phyloP scores from a whole-genome alignment of 1,284 basidiomycete species.

The Marasmius tenuissimus region DNA sequence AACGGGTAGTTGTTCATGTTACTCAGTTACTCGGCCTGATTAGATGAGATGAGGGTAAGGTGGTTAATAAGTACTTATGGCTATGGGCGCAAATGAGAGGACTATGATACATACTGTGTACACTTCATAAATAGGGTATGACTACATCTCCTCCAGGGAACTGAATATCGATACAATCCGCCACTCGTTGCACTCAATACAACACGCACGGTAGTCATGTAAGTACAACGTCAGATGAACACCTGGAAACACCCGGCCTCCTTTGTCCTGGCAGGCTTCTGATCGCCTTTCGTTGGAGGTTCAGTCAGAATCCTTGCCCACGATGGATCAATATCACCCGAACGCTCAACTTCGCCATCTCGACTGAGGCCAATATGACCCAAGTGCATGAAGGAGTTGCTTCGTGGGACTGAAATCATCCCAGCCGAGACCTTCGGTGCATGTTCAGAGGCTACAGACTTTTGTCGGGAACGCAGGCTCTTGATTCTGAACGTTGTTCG shows the following conservation, averaged over 20 bases:
- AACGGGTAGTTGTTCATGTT: too few species aligned
- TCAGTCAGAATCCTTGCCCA: conserved; percentile 52
- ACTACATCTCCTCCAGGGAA: too few species aligned
- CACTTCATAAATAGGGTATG: too few species aligned
- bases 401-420: conserved; percentile 74
- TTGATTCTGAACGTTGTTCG: conserved; percentile 11
- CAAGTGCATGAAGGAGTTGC: conserved; percentile 82
- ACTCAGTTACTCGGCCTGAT: too few species aligned
- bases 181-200: too few species aligned
- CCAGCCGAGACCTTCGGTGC: conserved; percentile 38
- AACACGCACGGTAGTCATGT: too few species aligned
- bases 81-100: too few species aligned
- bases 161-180: too few species aligned
- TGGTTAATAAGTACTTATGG: too few species aligned
- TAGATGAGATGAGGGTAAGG: too few species aligned
- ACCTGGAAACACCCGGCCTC: not conserved
- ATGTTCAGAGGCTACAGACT: conserved; percentile 1
- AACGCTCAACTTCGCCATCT: conserved; percentile 68
- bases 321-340: conserved; percentile 72
- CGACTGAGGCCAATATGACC: conserved; percentile 83
- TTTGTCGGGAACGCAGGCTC: conserved; percentile 15
- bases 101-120: too few species aligned
- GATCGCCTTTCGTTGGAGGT: conserved; percentile 10
- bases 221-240: conserved; percentile 1
- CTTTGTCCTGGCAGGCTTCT: not conserved